These are phyloP conservation scores for Pseudovirgaria hyperparasitica DNA, from an alignment of 2,329 filamentous ascomycete genomes.

Conservation along the genomic window DNA sequence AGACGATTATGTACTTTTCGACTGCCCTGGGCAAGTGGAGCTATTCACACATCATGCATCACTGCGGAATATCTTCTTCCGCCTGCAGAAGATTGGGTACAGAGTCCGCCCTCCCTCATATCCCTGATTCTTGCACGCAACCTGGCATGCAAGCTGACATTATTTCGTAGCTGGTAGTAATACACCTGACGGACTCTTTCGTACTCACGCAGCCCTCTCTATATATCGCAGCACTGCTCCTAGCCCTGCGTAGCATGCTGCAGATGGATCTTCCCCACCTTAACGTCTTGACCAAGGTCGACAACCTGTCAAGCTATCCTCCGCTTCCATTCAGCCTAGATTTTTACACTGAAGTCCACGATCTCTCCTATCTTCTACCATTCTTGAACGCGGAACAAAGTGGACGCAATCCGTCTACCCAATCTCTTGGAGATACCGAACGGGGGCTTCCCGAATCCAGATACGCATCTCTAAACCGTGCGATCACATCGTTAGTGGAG, in stretches of 20 bases:
- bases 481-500: constrained; percentile 75
- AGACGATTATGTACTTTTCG: constrained; percentile 89
- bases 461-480: constrained; percentile 73
- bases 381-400: constrained; percentile 61
- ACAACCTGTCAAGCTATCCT: constrained; percentile 77
- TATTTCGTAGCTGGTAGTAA: constrained; percentile 63
- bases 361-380: constrained; percentile 72
- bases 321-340: constrained; percentile 89
- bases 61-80: constrained; percentile 81
- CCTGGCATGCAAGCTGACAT: constrained; percentile 13
- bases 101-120: constrained; percentile 49
- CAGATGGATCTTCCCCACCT: constrained; percentile 95
- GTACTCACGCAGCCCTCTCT: constrained; percentile 86
- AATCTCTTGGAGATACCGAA: constrained; percentile 33
- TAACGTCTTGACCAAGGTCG: constrained; percentile 95
- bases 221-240: constrained; percentile 85
- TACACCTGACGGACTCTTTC: constrained; percentile 90
- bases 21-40: constrained; percentile 94
- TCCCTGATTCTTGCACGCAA: constrained; percentile 1
- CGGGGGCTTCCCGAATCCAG: constrained; percentile 38
- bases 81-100: constrained; percentile 81
- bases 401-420: constrained; percentile 11
- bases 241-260: constrained; percentile 90
- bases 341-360: constrained; percentile 95
- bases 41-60: constrained; percentile 93